These are phyloP conservation scores for Blastomyces parvus DNA, from an alignment of 2,329 filamentous ascomycete genomes.

Conservation along the genomic window DNA sequence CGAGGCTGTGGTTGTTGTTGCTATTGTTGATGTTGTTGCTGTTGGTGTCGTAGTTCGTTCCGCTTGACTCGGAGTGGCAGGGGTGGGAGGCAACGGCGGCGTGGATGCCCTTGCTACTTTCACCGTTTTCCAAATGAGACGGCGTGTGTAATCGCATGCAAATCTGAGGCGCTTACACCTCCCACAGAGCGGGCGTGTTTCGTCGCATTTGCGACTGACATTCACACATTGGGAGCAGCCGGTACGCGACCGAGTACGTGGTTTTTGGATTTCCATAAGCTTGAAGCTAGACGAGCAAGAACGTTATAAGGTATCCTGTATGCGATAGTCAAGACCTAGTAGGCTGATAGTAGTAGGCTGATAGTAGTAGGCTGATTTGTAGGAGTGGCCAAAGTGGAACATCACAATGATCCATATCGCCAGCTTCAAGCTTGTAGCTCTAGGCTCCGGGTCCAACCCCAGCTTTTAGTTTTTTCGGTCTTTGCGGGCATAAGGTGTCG, in stretches of 20 bases:
- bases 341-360: not conserved
- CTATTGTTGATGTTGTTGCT: not conserved
- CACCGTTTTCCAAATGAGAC: not conserved
- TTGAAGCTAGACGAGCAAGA: not conserved
- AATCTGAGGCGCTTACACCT: conserved; percentile 2
- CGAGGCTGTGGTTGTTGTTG: not conserved
- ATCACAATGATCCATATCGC: not conserved
- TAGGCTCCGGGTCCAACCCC: not conserved
- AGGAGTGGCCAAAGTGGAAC: not conserved
- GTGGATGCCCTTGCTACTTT: not conserved
- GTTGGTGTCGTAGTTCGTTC: not conserved
- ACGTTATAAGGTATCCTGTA: not conserved
- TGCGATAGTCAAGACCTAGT: not conserved
- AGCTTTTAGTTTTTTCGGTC: not conserved
- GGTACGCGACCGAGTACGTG: not conserved
- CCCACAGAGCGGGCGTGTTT: not conserved
- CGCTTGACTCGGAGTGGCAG: not conserved
- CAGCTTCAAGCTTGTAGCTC: not conserved
- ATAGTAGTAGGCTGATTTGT: not conserved
- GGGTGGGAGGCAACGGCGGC: not conserved
- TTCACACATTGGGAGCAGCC: conserved; percentile 1
- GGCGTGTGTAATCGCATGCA: not conserved
- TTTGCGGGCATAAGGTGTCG: not conserved
- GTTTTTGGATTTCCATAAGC: not conserved
- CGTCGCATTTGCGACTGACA: conserved; percentile 1